Evolutionary conservation across 2,329 filamentous ascomycete genomes (phyloP).

Genomic region (Zymoseptoria tritici): DNA sequence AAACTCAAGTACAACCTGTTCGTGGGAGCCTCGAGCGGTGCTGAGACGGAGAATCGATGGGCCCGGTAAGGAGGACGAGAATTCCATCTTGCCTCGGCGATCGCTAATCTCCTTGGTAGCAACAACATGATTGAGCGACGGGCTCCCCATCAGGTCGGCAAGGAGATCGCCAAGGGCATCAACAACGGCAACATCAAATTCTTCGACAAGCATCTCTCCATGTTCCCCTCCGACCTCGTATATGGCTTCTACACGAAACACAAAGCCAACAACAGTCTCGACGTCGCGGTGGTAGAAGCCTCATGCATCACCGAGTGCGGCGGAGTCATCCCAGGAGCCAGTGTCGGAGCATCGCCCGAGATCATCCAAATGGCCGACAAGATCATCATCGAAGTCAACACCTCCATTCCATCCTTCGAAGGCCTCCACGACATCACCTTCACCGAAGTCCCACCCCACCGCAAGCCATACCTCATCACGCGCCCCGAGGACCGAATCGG

Average conservation of each 20-base stretch:
- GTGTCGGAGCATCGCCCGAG: conserved; percentile 74
- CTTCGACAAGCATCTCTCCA: conserved; percentile 88
- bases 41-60: conserved; percentile 89
- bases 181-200: conserved; percentile 84
- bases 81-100: background rate
- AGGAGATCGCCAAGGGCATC: conserved; percentile 83
- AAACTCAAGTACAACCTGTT: conserved; percentile 81
- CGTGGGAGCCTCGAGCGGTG: conserved; percentile 80
- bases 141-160: conserved; percentile 81
- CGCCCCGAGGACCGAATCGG: conserved; percentile 80
- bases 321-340: conserved; percentile 79
- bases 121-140: conserved; percentile 86
- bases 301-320: conserved; percentile 82
- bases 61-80: conserved; percentile 40
- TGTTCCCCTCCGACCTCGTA: conserved; percentile 82
- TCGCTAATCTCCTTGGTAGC: background rate
- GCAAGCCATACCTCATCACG: conserved; percentile 84
- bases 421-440: conserved; percentile 87
- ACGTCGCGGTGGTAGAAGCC: conserved; percentile 75
- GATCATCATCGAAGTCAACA: conserved; percentile 91
- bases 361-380: conserved; percentile 88
- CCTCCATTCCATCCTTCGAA: conserved; percentile 73
- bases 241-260: conserved; percentile 73
- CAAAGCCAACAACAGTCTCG: conserved; percentile 63
- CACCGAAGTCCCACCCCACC: conserved; percentile 70